Evolutionary conservation across 441 rosid genomes (phyloP), one percentile per base, ranked within the genome.

Genomic region (Viola pubescens): DNA sequence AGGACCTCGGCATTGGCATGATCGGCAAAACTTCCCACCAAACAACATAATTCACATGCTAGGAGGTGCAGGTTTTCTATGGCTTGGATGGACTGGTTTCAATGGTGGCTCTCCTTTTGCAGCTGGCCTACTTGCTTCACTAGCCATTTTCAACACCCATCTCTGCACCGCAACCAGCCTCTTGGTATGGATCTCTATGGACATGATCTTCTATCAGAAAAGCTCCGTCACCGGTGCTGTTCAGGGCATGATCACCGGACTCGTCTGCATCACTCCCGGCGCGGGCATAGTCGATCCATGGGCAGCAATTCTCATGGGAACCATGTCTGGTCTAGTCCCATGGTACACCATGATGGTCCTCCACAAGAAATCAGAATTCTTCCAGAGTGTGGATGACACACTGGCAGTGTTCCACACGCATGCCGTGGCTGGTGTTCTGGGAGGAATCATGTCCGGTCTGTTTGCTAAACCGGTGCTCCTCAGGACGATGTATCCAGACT

Each of bases 31-130:
- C 6, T 82, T 75, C 59, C 83, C 83, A 10, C 88, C 85, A 9
- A 82, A 82, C 68, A 80, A 76, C 67, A 78, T 82, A 66, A 69
- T 82, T 49, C 82, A 70, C 7, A 67, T 80, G 78, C 54, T 82
- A 63, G 85, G 76, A 55, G 87, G 85, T 1, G 87, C 87, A 11
- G 89, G 89, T 42, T 73, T 85, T 59, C 69, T 83, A 16, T 83
- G 85, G 92, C 16, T 83, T 9, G 92, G 92, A 43, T 82, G 88
- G 87, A 82, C 82, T 0, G 92, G 88, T 0, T 85, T 81, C 79
- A 85, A 83, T 45, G 92, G 92, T 4, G 87, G 92, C 4, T 60
- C 85, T 37, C 84, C 87, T 5, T 77, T 76, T 60, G 58, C 66
- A 0, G 82, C 69, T 1, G 73, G 73, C 4, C 6, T 39, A 6